Percentiles rank a stretch among this genome's conserved stretches.
Conservation (phyloP, 169 alveolate species). For the Cardiosporidium cionae region DNA sequence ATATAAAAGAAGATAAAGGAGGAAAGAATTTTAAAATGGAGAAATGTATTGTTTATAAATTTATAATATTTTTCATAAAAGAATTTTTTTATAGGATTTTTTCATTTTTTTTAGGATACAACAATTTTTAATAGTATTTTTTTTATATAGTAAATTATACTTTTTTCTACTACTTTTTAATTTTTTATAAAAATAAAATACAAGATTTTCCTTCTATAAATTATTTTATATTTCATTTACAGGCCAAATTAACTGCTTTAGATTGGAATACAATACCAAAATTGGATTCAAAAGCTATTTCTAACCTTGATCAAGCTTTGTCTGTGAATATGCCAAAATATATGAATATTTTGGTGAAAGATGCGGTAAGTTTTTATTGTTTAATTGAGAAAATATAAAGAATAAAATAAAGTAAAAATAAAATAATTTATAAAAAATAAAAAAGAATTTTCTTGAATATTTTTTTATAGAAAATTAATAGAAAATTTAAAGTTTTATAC, state of each 20-base stretch:
- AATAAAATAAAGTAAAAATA: too few relatives aligned
- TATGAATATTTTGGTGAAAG: conserved; percentile 41
- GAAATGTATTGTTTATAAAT: too few relatives aligned
- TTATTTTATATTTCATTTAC: background rate
- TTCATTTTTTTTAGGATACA: too few relatives aligned
- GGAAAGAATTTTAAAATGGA: too few relatives aligned
- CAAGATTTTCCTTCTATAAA: background rate
- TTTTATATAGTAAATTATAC: background rate
- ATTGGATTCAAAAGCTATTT: conserved; percentile 33
- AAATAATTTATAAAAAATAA: too few relatives aligned
- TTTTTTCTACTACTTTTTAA: background rate
- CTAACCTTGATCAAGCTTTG: conserved; percentile 31
- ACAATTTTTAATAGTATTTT: too few relatives aligned
- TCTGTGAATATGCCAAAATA: conserved; percentile 37
- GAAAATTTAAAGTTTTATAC: too few relatives aligned
- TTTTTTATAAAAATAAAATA: background rate
- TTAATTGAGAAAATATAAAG: too few relatives aligned
- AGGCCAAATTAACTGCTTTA: conserved; percentile 11
- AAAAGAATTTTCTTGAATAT: too few relatives aligned
- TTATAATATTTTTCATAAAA: too few relatives aligned
- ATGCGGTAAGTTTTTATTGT: conserved; percentile 10
- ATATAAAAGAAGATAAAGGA: too few relatives aligned
- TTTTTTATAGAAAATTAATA: conserved; percentile 3
- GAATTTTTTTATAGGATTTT: too few relatives aligned
- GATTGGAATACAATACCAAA: conserved; percentile 38